Conservation (phyloP, 345 rosid genomes). For the Diplotaxis tenuifolia region DNA sequence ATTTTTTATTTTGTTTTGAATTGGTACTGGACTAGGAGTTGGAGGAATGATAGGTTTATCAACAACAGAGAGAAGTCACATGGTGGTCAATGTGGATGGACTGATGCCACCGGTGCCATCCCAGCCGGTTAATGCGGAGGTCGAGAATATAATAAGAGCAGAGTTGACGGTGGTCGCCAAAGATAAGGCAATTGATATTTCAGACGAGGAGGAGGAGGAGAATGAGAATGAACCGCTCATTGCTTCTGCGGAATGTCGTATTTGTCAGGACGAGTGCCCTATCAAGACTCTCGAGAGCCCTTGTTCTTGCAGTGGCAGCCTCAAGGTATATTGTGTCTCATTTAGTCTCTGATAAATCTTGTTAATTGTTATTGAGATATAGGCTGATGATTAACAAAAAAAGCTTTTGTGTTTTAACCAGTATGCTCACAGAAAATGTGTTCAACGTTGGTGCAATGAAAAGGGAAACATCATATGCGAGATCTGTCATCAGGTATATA, state of each 20-base stretch:
- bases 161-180: slow-evolving; percentile 22
- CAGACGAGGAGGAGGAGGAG: slow-evolving; percentile 26
- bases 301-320: slow-evolving; percentile 85
- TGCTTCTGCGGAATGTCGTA: slow-evolving; percentile 75
- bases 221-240: slow-evolving; percentile 76
- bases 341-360: background rate
- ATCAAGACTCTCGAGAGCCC: slow-evolving; percentile 71
- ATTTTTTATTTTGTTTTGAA: background rate
- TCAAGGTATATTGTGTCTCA: slow-evolving; percentile 51
- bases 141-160: slow-evolving; percentile 8
- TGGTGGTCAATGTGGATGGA: slow-evolving; percentile 65
- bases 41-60: slow-evolving; percentile 1
- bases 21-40: slow-evolving; percentile 18
- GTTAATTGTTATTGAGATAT: background rate
- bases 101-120: slow-evolving; percentile 40
- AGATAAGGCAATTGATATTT: slow-evolving; percentile 34
- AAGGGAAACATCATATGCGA: slow-evolving; percentile 84
- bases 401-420: slow-evolving; percentile 16
- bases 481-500: slow-evolving; percentile 83
- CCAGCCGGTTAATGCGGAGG: slow-evolving; percentile 34
- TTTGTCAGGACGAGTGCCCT: slow-evolving; percentile 90
- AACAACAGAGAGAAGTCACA: slow-evolving; percentile 46
- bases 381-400: background rate
- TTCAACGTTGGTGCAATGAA: slow-evolving; percentile 97
- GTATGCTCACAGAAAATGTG: slow-evolving; percentile 92